Evolutionary conservation across 2,329 filamentous ascomycete species (phyloP), one percentile per base, ranked within the genome.

Genomic region (Aspergillus flavus): DNA sequence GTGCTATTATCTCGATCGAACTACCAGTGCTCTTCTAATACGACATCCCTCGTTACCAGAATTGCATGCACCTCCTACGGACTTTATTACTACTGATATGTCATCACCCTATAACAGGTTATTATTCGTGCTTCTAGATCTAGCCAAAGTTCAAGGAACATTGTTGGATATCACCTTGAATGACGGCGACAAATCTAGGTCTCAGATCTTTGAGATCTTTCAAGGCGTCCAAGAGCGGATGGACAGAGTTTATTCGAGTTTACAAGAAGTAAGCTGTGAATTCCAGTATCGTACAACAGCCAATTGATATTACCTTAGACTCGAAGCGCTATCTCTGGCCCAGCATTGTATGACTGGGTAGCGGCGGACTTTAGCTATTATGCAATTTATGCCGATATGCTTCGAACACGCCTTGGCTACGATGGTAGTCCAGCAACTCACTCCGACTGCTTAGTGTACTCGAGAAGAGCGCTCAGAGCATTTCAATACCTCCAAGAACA

Each of bases 1-100:
- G 69, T 75, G 72, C 54, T 74, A 70, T 48, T 73, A 71, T 36
- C 62, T 73, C 6, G 72, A 75, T 58, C 52, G 68, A 30, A 72
- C 69, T 1, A 62, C 74, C 16, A 71, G 73, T 58, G 57, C 70
- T 16, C 69, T 75, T 36, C 62, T 74, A 14, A 39, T 57, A 36
- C 69, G 68, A 21, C 66, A 67, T 19, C 48, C 69, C 6, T 70
- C 73, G 1, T 54, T 61, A 14, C 64, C 63, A 1, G 57, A 63
- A 10, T 50, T 64, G 1, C 26, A 39, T 7, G 32, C 65, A 2
- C 57, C 66, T 16, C 63, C 63, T 1, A 65, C 57, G 5, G 58
- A 64, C 6, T 52, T 64, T 1, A 56, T 66, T 6, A 19, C 28
- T 0, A 6, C 56, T 4, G 45, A 62, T 9, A 34, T 53, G 3